Evolutionary conservation across 1,139 yeast species (phyloP).

Genomic region (Blastobotrys persicus): DNA sequence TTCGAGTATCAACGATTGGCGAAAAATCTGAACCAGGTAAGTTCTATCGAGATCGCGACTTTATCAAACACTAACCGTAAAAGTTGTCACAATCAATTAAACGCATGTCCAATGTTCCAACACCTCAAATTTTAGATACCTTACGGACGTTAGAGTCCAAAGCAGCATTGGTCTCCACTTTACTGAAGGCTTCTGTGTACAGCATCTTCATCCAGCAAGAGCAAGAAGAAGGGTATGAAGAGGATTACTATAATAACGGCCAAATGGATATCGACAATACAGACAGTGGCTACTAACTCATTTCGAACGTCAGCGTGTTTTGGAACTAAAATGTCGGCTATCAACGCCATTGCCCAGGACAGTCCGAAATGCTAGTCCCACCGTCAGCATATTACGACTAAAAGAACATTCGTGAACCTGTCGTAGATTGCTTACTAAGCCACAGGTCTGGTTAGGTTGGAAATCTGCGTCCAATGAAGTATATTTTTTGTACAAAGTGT

Average conservation of each 20-base stretch:
- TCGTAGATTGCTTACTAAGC: too few relatives aligned
- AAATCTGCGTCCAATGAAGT: too few relatives aligned
- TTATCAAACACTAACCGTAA: not conserved
- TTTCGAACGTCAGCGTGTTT: not conserved
- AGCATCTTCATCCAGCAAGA: conserved; percentile 48
- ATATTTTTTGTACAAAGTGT: too few relatives aligned
- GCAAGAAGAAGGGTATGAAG: conserved; percentile 24
- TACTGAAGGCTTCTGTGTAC: conserved; percentile 59
- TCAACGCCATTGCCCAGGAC: too few relatives aligned
- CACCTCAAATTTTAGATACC: conserved; percentile 46
- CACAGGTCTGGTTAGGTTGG: too few relatives aligned
- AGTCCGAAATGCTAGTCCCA: too few relatives aligned
- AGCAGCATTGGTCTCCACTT: conserved; percentile 55
- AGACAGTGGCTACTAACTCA: conserved; percentile 5
- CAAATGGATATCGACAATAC: conserved; percentile 6
- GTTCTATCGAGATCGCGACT: conserved; percentile 11
- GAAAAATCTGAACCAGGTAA: conserved; percentile 29
- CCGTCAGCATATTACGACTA: too few relatives aligned
- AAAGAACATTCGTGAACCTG: too few relatives aligned
- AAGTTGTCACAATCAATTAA: conserved; percentile 28
- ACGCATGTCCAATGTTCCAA: conserved; percentile 32
- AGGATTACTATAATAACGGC: conserved; percentile 11
- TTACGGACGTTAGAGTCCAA: conserved; percentile 54
- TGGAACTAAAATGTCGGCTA: too few relatives aligned
- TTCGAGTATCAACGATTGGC: conserved; percentile 34